phyloP scores from a whole-genome alignment of 331 rosid genomes.

The Rhamnella rubrinervis region DNA sequence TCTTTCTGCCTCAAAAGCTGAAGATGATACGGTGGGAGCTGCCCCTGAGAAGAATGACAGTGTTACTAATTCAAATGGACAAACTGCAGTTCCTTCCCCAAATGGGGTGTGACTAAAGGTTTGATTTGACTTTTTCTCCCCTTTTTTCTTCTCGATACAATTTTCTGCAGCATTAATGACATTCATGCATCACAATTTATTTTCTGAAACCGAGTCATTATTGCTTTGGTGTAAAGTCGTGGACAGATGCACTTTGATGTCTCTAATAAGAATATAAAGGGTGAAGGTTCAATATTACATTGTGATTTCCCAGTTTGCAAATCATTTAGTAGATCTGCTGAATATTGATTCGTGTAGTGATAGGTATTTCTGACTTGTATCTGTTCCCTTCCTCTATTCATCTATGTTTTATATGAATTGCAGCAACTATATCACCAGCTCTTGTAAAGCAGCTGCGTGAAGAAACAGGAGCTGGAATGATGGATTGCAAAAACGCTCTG shows the following conservation, averaged over 20 bases:
- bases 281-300: background rate
- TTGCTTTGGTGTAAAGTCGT: slow-evolving; percentile 8
- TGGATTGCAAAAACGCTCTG: slow-evolving; percentile 93
- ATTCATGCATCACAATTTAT: too few relatives aligned
- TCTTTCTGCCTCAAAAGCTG: slow-evolving; percentile 38
- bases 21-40: slow-evolving; percentile 35
- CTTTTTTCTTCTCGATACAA: too few relatives aligned
- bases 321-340: background rate
- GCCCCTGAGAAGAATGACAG: slow-evolving; percentile 25
- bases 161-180: too few relatives aligned
- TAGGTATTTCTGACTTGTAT: background rate
- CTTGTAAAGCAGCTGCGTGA: slow-evolving; percentile 92
- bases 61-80: slow-evolving; percentile 33
- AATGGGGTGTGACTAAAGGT: slow-evolving; percentile 53
- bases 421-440: slow-evolving; percentile 79
- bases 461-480: slow-evolving; percentile 98
- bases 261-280: background rate
- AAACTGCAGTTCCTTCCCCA: slow-evolving; percentile 36
- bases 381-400: slow-evolving; percentile 17
- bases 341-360: background rate
- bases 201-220: background rate
- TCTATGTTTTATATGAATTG: slow-evolving; percentile 21
- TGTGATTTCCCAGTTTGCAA: background rate
- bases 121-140: background rate
- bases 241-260: background rate